Base-by-base conservation (phyloP, 306 rosid species). In the Pyrus bretschneideri region DNA sequence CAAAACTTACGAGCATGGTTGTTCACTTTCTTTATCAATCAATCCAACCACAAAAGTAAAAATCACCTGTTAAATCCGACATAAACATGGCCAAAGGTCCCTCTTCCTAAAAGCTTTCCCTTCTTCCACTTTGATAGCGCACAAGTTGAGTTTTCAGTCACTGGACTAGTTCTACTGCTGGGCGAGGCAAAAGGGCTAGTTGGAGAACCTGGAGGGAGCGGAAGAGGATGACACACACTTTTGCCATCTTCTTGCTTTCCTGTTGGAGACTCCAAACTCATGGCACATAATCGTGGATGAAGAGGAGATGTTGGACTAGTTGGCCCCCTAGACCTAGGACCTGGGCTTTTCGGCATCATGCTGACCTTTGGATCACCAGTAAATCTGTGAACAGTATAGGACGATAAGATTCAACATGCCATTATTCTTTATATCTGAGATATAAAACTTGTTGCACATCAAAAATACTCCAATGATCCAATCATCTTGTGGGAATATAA, bases 181-280 rank as follows among this genome's bases (percentile, higher is more conserved):
- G 82, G 78, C 83, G 81, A 81, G 72, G 92, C 71, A 71, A 96
- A 84, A 77, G 98, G 95, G 79, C 97, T 90, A 49, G 97, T 88
- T 25, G 97, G 97, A 78, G 97, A 85, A 38, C 97, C 96, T 4
- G 99, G 99, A 14, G 99, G 99, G 76, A 90, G 99, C 33, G 99
- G 99, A 77, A 95, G 88, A 0, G 86, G 94, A 81, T 95, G 97
- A 65, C 89, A 87, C 57, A 85, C 86, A 77, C 89, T 88, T 86
- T 81, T 87, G 57, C 88, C 96, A 14, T 93, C 96, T 23, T 93
- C 98, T 83, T 80, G 92, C 82, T 81, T 93, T 63, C 93, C 88
- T 2, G 88, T 81, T 38, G 96, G 85, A 63, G 98, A 92, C 78
- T 90, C 98, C 62, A 89, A 81, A 86, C 87, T 84, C 77, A 80